phyloP scores from a whole-genome alignment of 2,329 filamentous ascomycete species.

The Elsinoe australis region DNA sequence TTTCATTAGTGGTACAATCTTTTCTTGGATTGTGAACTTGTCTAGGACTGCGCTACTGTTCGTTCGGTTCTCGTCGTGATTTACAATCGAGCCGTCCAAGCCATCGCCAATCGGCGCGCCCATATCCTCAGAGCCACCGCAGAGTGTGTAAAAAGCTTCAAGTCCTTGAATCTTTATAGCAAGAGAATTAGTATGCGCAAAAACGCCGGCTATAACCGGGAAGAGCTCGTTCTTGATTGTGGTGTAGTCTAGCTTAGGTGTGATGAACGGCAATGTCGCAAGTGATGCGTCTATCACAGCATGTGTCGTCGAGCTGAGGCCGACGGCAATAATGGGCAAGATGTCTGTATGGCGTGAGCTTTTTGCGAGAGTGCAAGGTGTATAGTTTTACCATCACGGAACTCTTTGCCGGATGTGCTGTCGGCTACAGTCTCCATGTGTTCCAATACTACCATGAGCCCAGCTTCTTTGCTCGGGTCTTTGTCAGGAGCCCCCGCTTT shows the following conservation, averaged over 20 bases:
- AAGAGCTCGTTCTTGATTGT: slow-evolving; percentile 97
- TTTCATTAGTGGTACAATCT: slow-evolving; percentile 82
- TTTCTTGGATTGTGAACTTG: slow-evolving; percentile 98
- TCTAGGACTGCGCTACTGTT: slow-evolving; percentile 67
- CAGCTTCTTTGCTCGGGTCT: slow-evolving; percentile 77
- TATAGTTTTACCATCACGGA: slow-evolving; percentile 85
- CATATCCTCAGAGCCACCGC: slow-evolving; percentile 58
- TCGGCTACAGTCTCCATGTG: slow-evolving; percentile 67
- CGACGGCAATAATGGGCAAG: slow-evolving; percentile 73
- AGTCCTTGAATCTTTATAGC: slow-evolving; percentile 90
- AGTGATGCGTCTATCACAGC: slow-evolving; percentile 81
- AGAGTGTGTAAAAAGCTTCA: slow-evolving; percentile 83
- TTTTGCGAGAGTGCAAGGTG: too few species aligned
- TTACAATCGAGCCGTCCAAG: slow-evolving; percentile 59
- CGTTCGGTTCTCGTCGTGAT: slow-evolving; percentile 43
- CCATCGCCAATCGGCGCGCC: slow-evolving; percentile 55
- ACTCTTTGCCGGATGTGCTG: slow-evolving; percentile 83
- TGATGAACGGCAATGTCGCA: slow-evolving; percentile 66
- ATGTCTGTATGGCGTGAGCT: too few species aligned
- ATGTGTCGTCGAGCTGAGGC: slow-evolving; percentile 82
- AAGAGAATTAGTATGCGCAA: slow-evolving; percentile 85
- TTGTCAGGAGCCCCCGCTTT: slow-evolving; percentile 54
- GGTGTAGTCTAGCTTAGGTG: slow-evolving; percentile 87
- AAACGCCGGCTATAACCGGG: slow-evolving; percentile 80
- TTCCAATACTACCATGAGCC: slow-evolving; percentile 83